Conservation (phyloP, 345 rosid genomes). For the Salix suchowensis region DNA sequence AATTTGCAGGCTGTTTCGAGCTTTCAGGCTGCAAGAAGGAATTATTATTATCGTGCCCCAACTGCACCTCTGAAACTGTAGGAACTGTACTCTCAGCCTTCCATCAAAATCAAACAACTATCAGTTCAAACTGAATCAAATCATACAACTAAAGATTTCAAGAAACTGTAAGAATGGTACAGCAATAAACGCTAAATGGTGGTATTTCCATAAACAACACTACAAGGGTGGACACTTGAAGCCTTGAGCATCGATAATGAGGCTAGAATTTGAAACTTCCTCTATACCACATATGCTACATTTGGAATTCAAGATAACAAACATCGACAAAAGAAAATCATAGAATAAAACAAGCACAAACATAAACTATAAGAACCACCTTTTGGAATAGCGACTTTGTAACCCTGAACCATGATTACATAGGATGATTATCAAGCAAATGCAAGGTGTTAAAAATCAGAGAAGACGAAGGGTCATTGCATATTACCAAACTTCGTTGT, state of each 20-base stretch:
- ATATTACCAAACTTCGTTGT: not conserved
- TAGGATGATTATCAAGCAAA: not conserved
- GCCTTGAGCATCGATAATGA: not conserved
- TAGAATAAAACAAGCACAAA: not conserved
- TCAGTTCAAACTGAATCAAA: slow-evolving; percentile 4
- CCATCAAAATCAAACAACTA: slow-evolving; percentile 6
- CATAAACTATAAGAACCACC: not conserved
- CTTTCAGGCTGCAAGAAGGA: slow-evolving; percentile 10
- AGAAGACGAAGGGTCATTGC: not conserved
- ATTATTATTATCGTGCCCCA: slow-evolving; percentile 14
- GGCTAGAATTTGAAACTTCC: not conserved
- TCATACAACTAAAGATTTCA: not conserved
- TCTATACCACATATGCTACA: not conserved
- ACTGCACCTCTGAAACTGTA: not conserved
- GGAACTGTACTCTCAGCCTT: slow-evolving; percentile 15
- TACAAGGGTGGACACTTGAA: not conserved
- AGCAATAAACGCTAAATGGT: not conserved
- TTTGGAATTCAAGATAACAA: not conserved
- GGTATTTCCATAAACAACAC: not conserved
- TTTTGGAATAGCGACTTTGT: not conserved
- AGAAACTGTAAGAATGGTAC: not conserved
- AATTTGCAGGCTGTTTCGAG: not conserved
- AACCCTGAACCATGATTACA: not conserved
- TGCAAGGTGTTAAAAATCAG: not conserved
- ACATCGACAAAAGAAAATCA: not conserved